Base-by-base conservation (phyloP, 805 yeast genomes). In the Vanderwaltozyma verrucispora region DNA sequence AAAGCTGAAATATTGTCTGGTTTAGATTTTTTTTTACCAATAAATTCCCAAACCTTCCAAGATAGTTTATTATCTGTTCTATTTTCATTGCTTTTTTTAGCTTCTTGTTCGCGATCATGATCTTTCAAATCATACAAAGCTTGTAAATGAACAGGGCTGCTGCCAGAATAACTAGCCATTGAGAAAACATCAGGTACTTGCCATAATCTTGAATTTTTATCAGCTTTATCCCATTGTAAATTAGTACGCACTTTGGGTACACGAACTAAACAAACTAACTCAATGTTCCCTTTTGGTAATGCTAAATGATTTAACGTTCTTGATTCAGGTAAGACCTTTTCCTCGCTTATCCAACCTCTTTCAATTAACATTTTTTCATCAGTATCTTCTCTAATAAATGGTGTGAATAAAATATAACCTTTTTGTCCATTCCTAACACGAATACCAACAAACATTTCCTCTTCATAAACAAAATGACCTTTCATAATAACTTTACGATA, bases 371-470 rank as follows among this genome's bases (percentile, higher is more conserved):
- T 65, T 37, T 83, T 88, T 33, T 78, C 72, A 2, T 61, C 63
- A 12, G 61, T 56, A 43, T 74, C 77, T 4, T 74, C 64, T 42
- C 94, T 74, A 18, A 75, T 71, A 50, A 92, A 75, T 11, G 98
- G 97, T 5, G 94, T 80, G 23, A 83, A 75, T 5, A 89, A 69
- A 18, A 74, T 62, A 57, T 84, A 92, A 1, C 98, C 98, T 39
- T 76, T 71, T 45, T 67, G 64, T 32, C 79, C 85, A 43, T 85
- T 77, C 46, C 70, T 69, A 34, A 81, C 67, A 45, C 96, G 71
- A 5, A 98, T 97, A 0, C 97, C 97, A 36, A 92, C 85, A 51
- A 84, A 81, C 63, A 87, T 75, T 57, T 92, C 98, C 52, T 87
- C 77, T 12, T 77, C 74, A 51, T 92, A 88, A 47, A 83, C 80